Evolutionary conservation across 495 filamentous ascomycete species (phyloP).

Genomic region (Xylaria nigripes): DNA sequence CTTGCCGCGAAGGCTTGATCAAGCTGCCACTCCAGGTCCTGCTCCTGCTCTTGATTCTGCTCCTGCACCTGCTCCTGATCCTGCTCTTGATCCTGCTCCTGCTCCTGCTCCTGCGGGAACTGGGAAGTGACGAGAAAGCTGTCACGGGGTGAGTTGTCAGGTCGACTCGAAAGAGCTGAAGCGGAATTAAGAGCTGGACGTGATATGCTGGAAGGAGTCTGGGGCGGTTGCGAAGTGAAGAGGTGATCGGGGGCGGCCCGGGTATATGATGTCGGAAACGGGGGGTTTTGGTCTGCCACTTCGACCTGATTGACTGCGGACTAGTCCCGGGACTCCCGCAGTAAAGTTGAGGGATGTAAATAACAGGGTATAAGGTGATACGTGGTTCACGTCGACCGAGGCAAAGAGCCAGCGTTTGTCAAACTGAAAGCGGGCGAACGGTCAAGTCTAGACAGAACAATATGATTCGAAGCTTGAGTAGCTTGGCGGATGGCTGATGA

Average conservation of each 20-base stretch:
- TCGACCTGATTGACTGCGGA: slow-evolving; percentile 31
- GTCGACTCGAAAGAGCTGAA: slow-evolving; percentile 10
- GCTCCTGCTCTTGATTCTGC: slow-evolving; percentile 7
- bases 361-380: not conserved
- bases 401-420: not conserved
- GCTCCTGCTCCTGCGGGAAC: slow-evolving; percentile 8
- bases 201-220: slow-evolving; percentile 29
- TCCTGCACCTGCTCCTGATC: slow-evolving; percentile 6
- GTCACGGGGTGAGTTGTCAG: slow-evolving; percentile 9
- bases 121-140: slow-evolving; percentile 12
- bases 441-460: not conserved
- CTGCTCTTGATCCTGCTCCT: slow-evolving; percentile 4
- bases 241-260: slow-evolving; percentile 36
- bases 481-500: slow-evolving; percentile 17
- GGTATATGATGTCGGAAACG: slow-evolving; percentile 19
- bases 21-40: not conserved
- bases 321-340: slow-evolving; percentile 16
- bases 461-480: slow-evolving; percentile 10
- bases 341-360: not conserved
- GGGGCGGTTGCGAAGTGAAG: slow-evolving; percentile 34
- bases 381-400: not conserved
- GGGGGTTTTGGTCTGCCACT: slow-evolving; percentile 40
- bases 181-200: slow-evolving; percentile 27
- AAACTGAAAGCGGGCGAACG: not conserved
- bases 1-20: slow-evolving; percentile 13